Conservation (phyloP, 2,329 filamentous ascomycete genomes). For the Paraconiothyrium sp. region DNA sequence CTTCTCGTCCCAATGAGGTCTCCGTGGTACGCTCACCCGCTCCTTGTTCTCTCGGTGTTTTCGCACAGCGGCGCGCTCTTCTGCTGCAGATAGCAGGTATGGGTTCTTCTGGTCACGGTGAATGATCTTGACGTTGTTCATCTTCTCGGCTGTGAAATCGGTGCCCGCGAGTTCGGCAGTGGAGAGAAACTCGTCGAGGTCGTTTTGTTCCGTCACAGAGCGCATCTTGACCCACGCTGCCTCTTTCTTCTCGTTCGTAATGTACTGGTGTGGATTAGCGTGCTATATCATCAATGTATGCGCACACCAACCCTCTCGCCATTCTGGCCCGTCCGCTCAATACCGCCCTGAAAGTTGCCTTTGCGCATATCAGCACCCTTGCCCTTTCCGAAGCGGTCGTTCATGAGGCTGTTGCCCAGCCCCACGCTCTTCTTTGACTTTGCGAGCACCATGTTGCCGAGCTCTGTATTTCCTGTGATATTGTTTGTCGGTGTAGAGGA, state of each 20-base stretch:
- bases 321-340: conserved; percentile 75
- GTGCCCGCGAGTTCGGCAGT: conserved; percentile 98
- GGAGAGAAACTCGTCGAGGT: conserved; percentile 93
- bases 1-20: conserved; percentile 85
- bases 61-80: conserved; percentile 79
- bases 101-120: conserved; percentile 96
- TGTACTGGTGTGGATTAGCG: conserved; percentile 67
- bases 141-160: conserved; percentile 98
- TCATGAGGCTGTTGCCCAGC: conserved; percentile 97
- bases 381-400: conserved; percentile 95
- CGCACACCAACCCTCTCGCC: conserved; percentile 72
- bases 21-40: conserved; percentile 85
- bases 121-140: conserved; percentile 99
- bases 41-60: conserved; percentile 85
- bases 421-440: conserved; percentile 97
- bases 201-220: conserved; percentile 95
- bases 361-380: conserved; percentile 86
- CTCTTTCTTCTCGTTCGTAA: conserved; percentile 90
- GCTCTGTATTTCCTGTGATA: conserved; percentile 23
- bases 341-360: conserved; percentile 68
- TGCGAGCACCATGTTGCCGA: conserved; percentile 72
- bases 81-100: conserved; percentile 83
- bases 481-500: conserved; percentile 24
- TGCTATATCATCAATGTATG: neutral
- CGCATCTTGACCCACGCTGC: conserved; percentile 99